Evolutionary conservation across 768 basidiomycete genomes (phyloP).

Genomic region (Pseudohyphozyma bogoriensis): DNA sequence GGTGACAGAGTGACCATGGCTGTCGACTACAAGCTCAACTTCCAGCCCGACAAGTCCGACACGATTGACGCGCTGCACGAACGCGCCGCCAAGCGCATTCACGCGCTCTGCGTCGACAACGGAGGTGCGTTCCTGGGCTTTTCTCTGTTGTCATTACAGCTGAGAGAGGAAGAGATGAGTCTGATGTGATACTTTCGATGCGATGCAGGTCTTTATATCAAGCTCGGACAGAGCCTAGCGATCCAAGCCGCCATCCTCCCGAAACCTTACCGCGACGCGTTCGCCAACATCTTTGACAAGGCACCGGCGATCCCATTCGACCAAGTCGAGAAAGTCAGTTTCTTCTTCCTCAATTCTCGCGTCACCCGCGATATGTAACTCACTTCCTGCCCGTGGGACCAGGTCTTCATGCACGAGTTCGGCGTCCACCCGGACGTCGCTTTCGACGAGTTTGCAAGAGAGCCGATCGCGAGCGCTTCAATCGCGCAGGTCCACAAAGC

Average conservation of each 20-base stretch:
- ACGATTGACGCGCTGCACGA: conserved; percentile 71
- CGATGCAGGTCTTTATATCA: conserved; percentile 77
- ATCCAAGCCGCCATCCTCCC: conserved; percentile 80
- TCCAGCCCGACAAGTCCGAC: conserved; percentile 54
- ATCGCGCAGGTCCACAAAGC: conserved; percentile 89
- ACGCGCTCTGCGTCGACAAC: conserved; percentile 65
- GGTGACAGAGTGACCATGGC: conserved; percentile 50
- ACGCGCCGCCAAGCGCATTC: conserved; percentile 68
- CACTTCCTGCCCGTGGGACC: background rate
- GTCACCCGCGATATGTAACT: conserved; percentile 41
- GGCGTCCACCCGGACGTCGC: conserved; percentile 60
- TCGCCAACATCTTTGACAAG: conserved; percentile 73
- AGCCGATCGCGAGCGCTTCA: conserved; percentile 74
- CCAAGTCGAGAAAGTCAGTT: conserved; percentile 51
- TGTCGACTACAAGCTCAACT: conserved; percentile 79
- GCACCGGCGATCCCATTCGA: conserved; percentile 74
- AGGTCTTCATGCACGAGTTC: conserved; percentile 48
- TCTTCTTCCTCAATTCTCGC: conserved; percentile 7
- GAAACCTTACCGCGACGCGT: conserved; percentile 60
- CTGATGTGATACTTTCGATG: too few species aligned
- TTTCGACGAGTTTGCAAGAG: conserved; percentile 66
- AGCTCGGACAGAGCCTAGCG: conserved; percentile 61
- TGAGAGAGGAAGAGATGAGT: background rate
- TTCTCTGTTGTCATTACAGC: conserved; percentile 24
- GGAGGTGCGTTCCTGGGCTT: too few species aligned